Evolutionary conservation across 2,329 filamentous ascomycete species (phyloP).

Genomic region (Aspergillus caelatus): DNA sequence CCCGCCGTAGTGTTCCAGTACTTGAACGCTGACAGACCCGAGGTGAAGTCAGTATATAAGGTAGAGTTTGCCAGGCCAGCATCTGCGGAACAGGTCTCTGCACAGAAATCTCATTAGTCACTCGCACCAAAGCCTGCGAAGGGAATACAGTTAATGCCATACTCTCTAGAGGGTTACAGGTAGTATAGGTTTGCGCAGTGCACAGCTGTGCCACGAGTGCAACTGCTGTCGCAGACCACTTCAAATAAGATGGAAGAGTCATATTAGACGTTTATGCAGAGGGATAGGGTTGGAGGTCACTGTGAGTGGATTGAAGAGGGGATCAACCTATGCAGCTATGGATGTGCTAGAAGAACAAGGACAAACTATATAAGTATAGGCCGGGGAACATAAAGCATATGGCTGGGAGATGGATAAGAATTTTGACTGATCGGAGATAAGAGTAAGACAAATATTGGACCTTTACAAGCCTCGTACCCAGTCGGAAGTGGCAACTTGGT

Average conservation of each 20-base stretch:
- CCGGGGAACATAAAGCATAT: not conserved
- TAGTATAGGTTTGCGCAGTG: conserved; percentile 71
- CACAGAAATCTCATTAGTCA: not conserved
- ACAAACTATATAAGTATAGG: not conserved
- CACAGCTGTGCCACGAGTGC: conserved; percentile 13
- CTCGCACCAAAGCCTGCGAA: not conserved
- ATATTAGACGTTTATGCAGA: not conserved
- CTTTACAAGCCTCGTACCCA: not conserved
- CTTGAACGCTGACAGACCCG: conserved; percentile 57
- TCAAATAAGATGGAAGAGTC: conserved; percentile 2
- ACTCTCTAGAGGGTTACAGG: conserved; percentile 68
- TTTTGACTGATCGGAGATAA: not conserved
- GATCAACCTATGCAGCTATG: not conserved
- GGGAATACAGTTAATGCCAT: not conserved
- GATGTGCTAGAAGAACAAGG: not conserved
- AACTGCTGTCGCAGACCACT: conserved; percentile 11
- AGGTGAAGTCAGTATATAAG: conserved; percentile 42
- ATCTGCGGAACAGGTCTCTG: conserved; percentile 65
- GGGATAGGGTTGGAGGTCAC: not conserved
- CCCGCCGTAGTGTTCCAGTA: conserved; percentile 70
- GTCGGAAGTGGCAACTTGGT: not conserved
- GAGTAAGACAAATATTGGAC: not conserved
- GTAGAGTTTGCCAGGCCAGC: conserved; percentile 61
- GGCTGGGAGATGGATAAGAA: not conserved
- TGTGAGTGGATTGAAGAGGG: not conserved